A percentile compares a stretch with the other conserved stretches of the same genome.
Evolutionary conservation across 2,329 filamentous ascomycete species (phyloP).

Genomic region (Colletotrichum sp.): DNA sequence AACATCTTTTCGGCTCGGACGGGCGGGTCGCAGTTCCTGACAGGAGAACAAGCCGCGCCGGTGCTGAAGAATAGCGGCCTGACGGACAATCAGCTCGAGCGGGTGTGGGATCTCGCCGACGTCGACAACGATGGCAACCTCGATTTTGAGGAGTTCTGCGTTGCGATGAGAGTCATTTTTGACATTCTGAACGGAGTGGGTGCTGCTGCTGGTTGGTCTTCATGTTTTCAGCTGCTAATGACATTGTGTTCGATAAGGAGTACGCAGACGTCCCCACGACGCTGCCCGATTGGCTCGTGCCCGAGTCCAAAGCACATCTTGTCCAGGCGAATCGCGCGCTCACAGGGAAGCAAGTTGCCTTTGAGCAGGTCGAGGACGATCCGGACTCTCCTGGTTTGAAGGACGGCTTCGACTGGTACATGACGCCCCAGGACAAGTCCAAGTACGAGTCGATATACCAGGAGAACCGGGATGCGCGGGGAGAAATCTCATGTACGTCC

Average conservation of each 20-base stretch:
- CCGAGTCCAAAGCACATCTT: slow-evolving; percentile 91
- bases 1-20: slow-evolving; percentile 67
- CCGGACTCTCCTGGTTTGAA: slow-evolving; percentile 84
- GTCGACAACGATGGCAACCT: slow-evolving; percentile 97
- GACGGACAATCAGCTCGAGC: slow-evolving; percentile 82
- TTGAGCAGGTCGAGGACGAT: slow-evolving; percentile 85
- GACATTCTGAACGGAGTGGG: slow-evolving; percentile 92
- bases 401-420: slow-evolving; percentile 99
- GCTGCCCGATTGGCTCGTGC: slow-evolving; percentile 95
- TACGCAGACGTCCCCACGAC: slow-evolving; percentile 84
- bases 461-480: slow-evolving; percentile 85
- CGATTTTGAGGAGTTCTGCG: slow-evolving; percentile 99
- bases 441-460: slow-evolving; percentile 99
- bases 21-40: slow-evolving; percentile 64
- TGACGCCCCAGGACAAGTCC: slow-evolving; percentile 86
- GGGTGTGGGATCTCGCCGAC: slow-evolving; percentile 96
- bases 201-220: slow-evolving; percentile 18
- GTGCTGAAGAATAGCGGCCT: slow-evolving; percentile 69
- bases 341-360: slow-evolving; percentile 78
- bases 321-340: slow-evolving; percentile 84
- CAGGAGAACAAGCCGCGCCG: slow-evolving; percentile 65
- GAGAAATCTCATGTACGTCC: slow-evolving; percentile 77
- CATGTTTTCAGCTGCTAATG: not conserved
- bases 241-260: slow-evolving; percentile 60
- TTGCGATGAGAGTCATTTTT: slow-evolving; percentile 97